Conservation (phyloP, 2,329 filamentous ascomycete species). For the Sporothrix globosa region DNA sequence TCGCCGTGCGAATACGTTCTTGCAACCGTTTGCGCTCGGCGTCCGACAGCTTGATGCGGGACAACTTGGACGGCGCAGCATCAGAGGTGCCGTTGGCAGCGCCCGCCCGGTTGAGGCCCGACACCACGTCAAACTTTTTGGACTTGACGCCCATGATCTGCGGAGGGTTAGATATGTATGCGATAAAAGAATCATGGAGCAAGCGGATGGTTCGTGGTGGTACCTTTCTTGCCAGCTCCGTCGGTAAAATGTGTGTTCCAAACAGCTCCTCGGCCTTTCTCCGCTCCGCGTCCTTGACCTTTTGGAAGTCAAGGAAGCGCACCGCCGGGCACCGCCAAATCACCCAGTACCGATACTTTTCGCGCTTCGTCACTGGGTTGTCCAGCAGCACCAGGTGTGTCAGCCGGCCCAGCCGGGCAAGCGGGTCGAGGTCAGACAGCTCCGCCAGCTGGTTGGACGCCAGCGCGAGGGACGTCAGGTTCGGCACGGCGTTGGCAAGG, state of each 20-base stretch:
- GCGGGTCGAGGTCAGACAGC: constrained; percentile 83
- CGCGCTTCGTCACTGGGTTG: constrained; percentile 89
- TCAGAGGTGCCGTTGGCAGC: constrained; percentile 39
- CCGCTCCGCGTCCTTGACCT: constrained; percentile 86
- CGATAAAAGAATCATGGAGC: no score
- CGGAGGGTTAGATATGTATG: not conserved
- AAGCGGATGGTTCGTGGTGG: not conserved
- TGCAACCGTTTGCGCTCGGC: constrained; percentile 84
- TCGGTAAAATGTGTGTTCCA: constrained; percentile 76
- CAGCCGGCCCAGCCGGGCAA: constrained; percentile 69
- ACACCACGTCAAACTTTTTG: constrained; percentile 65
- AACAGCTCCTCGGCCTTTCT: constrained; percentile 77
- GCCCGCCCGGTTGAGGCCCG: constrained; percentile 48
- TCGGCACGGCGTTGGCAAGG: constrained; percentile 75
- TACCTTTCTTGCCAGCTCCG: constrained; percentile 75
- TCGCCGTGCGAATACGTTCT: constrained; percentile 84
- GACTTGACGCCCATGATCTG: constrained; percentile 85
- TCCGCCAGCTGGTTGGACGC: constrained; percentile 81
- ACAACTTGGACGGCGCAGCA: constrained; percentile 63
- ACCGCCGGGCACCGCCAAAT: constrained; percentile 84
- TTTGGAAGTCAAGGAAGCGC: constrained; percentile 88
- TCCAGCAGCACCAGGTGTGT: constrained; percentile 81
- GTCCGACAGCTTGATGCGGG: constrained; percentile 82
- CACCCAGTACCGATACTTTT: constrained; percentile 93
- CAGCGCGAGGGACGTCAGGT: constrained; percentile 78